Evolutionary conservation across 208 protist species (phyloP).

Genomic region (Crithidia mellificae): DNA sequence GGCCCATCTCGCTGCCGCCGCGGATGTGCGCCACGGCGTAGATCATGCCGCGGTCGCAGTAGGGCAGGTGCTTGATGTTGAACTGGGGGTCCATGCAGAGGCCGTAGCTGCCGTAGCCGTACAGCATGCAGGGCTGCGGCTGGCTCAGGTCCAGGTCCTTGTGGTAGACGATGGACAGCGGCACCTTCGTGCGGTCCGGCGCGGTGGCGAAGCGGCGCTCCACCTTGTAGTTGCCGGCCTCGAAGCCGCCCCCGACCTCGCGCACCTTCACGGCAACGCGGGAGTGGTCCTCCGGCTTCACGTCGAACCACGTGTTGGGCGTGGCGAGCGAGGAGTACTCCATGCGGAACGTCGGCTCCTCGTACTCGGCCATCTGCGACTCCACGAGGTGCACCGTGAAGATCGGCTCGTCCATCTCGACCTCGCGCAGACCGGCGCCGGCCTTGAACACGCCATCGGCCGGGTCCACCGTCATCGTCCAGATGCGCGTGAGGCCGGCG

Average conservation of each 20-base stretch:
- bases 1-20: slow-evolving; percentile 93
- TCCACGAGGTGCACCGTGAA: slow-evolving; percentile 56
- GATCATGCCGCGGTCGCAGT: slow-evolving; percentile 90
- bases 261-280: slow-evolving; percentile 65
- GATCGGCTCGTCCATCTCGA: slow-evolving; percentile 75
- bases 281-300: slow-evolving; percentile 43
- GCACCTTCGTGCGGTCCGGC: slow-evolving; percentile 73
- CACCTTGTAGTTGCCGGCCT: slow-evolving; percentile 64
- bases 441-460: slow-evolving; percentile 41
- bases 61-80: slow-evolving; percentile 71
- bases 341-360: slow-evolving; percentile 68
- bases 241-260: slow-evolving; percentile 78
- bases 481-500: slow-evolving; percentile 75
- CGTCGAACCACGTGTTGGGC: slow-evolving; percentile 77
- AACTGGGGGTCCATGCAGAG: slow-evolving; percentile 88
- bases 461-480: slow-evolving; percentile 59
- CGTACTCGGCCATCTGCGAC: slow-evolving; percentile 76
- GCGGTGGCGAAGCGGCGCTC: slow-evolving; percentile 74
- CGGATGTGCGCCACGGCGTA: slow-evolving; percentile 92
- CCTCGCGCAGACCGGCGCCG: slow-evolving; percentile 37
- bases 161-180: slow-evolving; percentile 82
- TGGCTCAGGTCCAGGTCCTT: slow-evolving; percentile 62
- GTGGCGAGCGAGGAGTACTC: slow-evolving; percentile 83
- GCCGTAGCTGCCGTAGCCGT: slow-evolving; percentile 92
- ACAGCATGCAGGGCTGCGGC: slow-evolving; percentile 84